Percentiles rank a stretch among this genome's conserved stretches.
Conservation (phyloP, 257 asterid genomes). For the Fraxinus quadrangulata region DNA sequence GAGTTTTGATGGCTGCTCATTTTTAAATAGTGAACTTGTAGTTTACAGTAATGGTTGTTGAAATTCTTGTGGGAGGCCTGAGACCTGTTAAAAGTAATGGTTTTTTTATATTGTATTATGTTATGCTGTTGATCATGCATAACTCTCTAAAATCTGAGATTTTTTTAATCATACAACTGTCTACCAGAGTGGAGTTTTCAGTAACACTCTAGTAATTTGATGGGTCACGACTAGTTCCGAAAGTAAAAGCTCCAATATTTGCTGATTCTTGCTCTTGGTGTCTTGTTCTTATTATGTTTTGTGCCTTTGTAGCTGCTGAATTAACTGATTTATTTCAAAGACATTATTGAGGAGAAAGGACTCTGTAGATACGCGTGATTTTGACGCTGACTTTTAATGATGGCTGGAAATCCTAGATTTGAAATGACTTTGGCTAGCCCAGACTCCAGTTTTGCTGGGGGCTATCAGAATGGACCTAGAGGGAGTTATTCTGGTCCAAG, state of each 20-base stretch:
- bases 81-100: not conserved
- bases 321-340: conserved; percentile 18
- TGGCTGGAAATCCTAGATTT: conserved; percentile 84
- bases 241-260: conserved; percentile 19
- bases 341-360: conserved; percentile 22
- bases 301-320: conserved; percentile 30
- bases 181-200: not conserved
- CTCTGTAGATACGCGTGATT: conserved; percentile 34
- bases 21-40: not conserved
- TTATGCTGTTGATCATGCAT: not conserved
- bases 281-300: conserved; percentile 24
- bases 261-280: conserved; percentile 23
- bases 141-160: not conserved
- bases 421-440: conserved; percentile 73
- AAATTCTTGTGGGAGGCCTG: not conserved
- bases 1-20: not conserved
- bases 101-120: not conserved
- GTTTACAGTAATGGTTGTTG: not conserved
- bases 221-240: conserved; percentile 17
- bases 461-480: conserved; percentile 67
- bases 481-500: conserved; percentile 60
- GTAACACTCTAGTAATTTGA: not conserved
- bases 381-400: conserved; percentile 32
- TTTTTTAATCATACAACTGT: not conserved
- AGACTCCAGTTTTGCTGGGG: conserved; percentile 64